phyloP scores from a whole-genome alignment of 2,329 filamentous ascomycete species.

The Magnaporthiopsis incrustans region DNA sequence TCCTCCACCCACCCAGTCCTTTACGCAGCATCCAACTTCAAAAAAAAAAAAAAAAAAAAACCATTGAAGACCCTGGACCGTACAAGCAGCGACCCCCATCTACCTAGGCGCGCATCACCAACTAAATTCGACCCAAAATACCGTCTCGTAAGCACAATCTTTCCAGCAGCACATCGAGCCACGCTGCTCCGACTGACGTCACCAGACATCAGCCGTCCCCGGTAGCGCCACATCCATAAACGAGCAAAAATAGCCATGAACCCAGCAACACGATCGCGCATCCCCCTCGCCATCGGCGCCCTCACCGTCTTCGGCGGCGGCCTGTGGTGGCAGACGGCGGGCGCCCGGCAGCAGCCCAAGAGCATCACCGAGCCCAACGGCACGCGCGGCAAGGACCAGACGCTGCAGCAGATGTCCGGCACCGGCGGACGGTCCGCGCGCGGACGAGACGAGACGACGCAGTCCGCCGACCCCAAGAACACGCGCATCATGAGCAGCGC shows the following conservation, averaged over 20 bases:
- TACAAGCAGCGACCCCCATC: no score
- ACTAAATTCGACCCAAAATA: no score
- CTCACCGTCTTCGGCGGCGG: slow-evolving; percentile 3
- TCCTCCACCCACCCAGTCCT: no score
- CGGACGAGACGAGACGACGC: slow-evolving; percentile 13
- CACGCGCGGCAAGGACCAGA: slow-evolving; percentile 12
- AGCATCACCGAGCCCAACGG: slow-evolving; percentile 7
- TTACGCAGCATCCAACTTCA: no score
- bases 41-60: no score
- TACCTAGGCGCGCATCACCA: no score
- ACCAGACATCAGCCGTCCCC: no score
- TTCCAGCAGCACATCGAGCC: no score
- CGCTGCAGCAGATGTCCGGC: slow-evolving; percentile 15
- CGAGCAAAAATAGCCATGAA: slow-evolving; percentile 26
- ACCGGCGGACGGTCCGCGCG: slow-evolving; percentile 14
- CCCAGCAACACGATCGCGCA: slow-evolving; percentile 12
- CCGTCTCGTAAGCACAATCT: no score
- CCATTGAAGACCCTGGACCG: no score
- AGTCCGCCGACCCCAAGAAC: slow-evolving; percentile 6
- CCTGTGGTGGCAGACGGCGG: slow-evolving; percentile 4
- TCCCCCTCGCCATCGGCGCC: slow-evolving; percentile 12
- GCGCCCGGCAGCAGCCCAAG: slow-evolving; percentile 13
- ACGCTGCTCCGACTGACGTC: no score
- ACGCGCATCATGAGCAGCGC: slow-evolving; percentile 1
- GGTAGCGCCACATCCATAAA: slow-evolving; percentile 18